Evolutionary conservation across 768 basidiomycete species (phyloP).

Genomic region (Boletus barrowsii): DNA sequence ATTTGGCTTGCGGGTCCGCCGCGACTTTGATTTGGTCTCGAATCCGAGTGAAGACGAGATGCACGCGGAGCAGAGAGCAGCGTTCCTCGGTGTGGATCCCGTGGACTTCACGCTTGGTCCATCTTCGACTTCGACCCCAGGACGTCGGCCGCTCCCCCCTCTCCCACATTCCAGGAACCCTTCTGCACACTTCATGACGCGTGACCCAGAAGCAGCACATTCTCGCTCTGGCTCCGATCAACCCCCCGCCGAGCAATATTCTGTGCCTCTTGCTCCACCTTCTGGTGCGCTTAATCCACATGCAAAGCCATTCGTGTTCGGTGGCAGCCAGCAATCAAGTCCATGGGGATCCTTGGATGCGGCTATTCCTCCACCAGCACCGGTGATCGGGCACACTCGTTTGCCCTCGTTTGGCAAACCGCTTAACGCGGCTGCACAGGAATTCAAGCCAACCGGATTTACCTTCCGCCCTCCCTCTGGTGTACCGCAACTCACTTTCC

Average conservation of each 20-base stretch:
- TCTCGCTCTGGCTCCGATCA: slow-evolving; percentile 50
- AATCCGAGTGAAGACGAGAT: slow-evolving; percentile 81
- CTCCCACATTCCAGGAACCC: slow-evolving; percentile 63
- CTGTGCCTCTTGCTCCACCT: slow-evolving; percentile 17
- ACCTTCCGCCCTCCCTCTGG: slow-evolving; percentile 73
- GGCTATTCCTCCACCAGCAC: slow-evolving; percentile 36
- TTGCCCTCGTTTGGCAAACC: slow-evolving; percentile 56
- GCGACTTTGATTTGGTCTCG: slow-evolving; percentile 72
- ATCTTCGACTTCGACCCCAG: slow-evolving; percentile 41
- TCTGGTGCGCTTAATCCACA: slow-evolving; percentile 60
- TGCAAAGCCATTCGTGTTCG: slow-evolving; percentile 85
- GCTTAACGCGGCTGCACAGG: slow-evolving; percentile 75
- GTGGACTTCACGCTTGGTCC: slow-evolving; percentile 46
- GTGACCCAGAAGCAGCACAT: slow-evolving; percentile 64
- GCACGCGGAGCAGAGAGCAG: slow-evolving; percentile 31
- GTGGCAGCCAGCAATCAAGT: slow-evolving; percentile 37
- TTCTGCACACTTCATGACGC: slow-evolving; percentile 58
- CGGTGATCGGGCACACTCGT: slow-evolving; percentile 35
- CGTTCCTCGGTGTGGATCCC: slow-evolving; percentile 44
- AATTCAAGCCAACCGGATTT: slow-evolving; percentile 77
- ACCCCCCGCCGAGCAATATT: slow-evolving; percentile 31
- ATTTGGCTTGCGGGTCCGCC: slow-evolving; percentile 37
- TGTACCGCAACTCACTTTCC: slow-evolving; percentile 52
- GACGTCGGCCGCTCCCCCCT: slow-evolving; percentile 52
- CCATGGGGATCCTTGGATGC: slow-evolving; percentile 33